Evolutionary conservation across 495 filamentous ascomycete species (phyloP).

Genomic region (Penicillium silybi): DNA sequence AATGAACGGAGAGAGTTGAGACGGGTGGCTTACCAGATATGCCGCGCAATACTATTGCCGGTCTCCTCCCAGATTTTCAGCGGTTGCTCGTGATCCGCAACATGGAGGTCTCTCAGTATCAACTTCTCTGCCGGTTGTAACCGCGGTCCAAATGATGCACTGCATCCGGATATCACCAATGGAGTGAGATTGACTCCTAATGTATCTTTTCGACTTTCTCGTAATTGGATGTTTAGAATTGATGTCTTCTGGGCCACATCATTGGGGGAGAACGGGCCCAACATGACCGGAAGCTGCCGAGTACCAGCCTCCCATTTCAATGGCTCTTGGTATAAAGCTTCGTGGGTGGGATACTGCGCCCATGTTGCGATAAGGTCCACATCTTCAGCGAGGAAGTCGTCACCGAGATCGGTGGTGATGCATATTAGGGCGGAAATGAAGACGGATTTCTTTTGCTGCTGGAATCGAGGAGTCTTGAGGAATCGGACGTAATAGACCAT

Average conservation of each 20-base stretch:
- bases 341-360: conserved; percentile 20
- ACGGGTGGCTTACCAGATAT: conserved; percentile 72
- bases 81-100: conserved; percentile 13
- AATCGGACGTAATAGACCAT: conserved; percentile 74
- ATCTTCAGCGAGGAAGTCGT: conserved; percentile 71
- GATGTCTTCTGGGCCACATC: conserved; percentile 22
- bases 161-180: conserved; percentile 54
- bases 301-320: conserved; percentile 53
- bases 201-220: conserved; percentile 10
- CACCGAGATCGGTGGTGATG: conserved; percentile 87
- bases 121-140: conserved; percentile 40
- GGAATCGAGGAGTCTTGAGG: conserved; percentile 58
- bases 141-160: conserved; percentile 41
- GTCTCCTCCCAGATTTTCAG: conserved; percentile 78
- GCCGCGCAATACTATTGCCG: conserved; percentile 90
- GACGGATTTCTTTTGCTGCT: conserved; percentile 34
- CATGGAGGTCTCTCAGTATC: conserved; percentile 51
- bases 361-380: conserved; percentile 49
- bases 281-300: conserved; percentile 42
- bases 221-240: conserved; percentile 19
- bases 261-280: conserved; percentile 31
- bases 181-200: conserved; percentile 25
- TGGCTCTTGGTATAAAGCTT: conserved; percentile 42
- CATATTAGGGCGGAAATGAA: conserved; percentile 59
- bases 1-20: not conserved